These are phyloP conservation scores for Phytophthora pinifolia DNA, from an alignment of 352 stramenopile species.

Conservation along the genomic window DNA sequence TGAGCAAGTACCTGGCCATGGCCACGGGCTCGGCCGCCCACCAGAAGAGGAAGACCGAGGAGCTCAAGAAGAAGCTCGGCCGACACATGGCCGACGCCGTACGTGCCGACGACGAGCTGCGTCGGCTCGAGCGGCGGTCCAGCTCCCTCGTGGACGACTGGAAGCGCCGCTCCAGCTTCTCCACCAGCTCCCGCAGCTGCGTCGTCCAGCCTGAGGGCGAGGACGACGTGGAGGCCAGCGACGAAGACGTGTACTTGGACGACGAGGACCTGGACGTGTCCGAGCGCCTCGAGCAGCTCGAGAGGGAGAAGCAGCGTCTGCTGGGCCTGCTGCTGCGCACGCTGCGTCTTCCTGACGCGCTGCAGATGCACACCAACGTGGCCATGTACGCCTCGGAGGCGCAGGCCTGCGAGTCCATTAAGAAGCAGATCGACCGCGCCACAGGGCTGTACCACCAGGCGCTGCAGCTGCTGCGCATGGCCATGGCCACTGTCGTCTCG, in stretches of 20 bases:
- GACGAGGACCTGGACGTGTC: constrained; percentile 29
- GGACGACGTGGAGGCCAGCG: constrained; percentile 22
- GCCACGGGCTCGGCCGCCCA: constrained; percentile 38
- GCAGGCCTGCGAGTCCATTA: constrained; percentile 66
- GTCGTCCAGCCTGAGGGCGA: constrained; percentile 21
- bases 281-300: constrained; percentile 46
- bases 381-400: constrained; percentile 73
- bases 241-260: constrained; percentile 21
- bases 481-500: constrained; percentile 62
- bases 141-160: constrained; percentile 50
- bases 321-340: constrained; percentile 46
- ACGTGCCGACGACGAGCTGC: constrained; percentile 49
- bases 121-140: constrained; percentile 57
- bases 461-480: constrained; percentile 63
- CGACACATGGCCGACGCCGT: constrained; percentile 57
- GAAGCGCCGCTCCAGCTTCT: constrained; percentile 40
- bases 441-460: constrained; percentile 59
- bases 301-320: constrained; percentile 63
- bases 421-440: constrained; percentile 66
- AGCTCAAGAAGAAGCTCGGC: constrained; percentile 59
- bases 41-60: constrained; percentile 39
- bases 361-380: constrained; percentile 73
- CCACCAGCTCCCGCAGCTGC: constrained; percentile 17
- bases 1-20: constrained; percentile 59
- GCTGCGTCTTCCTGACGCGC: constrained; percentile 48